Evolutionary conservation across 2,329 filamentous ascomycete species (phyloP).

Genomic region (Hortaea werneckii): DNA sequence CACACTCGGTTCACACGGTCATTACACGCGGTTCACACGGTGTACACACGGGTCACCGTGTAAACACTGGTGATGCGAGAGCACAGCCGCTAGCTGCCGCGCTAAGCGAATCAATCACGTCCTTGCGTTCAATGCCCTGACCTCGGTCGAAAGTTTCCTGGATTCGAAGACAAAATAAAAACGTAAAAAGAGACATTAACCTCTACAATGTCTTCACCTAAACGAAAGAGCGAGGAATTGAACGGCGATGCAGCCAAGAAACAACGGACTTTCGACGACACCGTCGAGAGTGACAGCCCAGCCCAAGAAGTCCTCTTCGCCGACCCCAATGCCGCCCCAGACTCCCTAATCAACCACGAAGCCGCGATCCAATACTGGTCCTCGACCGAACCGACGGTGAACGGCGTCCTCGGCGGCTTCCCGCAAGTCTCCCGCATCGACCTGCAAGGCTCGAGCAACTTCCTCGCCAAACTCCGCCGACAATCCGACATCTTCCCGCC

Average conservation of each 20-base stretch:
- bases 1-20: no score
- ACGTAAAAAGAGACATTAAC: background rate
- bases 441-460: constrained; percentile 58
- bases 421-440: constrained; percentile 60
- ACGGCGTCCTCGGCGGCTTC: constrained; percentile 74
- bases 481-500: constrained; percentile 17
- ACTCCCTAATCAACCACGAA: constrained; percentile 36
- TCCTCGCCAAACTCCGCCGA: constrained; percentile 55
- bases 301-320: constrained; percentile 1
- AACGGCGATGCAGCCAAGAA: background rate
- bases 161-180: no score
- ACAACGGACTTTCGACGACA: background rate
- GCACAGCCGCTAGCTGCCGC: no score
- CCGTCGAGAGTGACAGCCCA: background rate
- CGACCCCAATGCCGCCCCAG: constrained; percentile 16
- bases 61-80: no score
- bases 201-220: constrained; percentile 6
- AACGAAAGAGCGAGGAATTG: constrained; percentile 4
- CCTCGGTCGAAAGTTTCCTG: no score
- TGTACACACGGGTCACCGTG: no score
- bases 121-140: no score
- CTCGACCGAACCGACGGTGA: constrained; percentile 42
- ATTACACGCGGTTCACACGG: no score
- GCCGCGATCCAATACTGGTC: constrained; percentile 44
- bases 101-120: no score